Evolutionary conservation across 169 alveolate genomes (phyloP), one percentile per base, ranked within the genome.

Genomic region (Plasmodium relictum): DNA sequence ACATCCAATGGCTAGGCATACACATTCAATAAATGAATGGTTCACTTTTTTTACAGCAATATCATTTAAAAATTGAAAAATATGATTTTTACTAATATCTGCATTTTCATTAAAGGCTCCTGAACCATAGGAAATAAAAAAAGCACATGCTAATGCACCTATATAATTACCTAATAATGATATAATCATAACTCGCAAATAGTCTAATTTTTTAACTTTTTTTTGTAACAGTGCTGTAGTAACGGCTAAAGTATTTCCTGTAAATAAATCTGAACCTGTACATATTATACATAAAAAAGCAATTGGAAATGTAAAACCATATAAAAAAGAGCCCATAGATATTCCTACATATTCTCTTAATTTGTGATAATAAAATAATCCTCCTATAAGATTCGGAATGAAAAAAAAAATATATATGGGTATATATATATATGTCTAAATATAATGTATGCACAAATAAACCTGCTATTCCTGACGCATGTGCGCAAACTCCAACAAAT

Each of bases 251-350:
- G 94, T 88, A 61, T 94, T 94, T 66, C 96, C 93, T 1, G 96
- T 94, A 62, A 91, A 91, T n/a, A 94, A 88, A 92, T 94, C 96
- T n/a, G 95, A 58, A 0, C 96, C 96, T 22, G 96, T 92, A 69
- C 73, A 92, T 31, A 94, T 52, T 48, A 94, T 94, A 16, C 93
- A 88, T 12, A 92, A 41, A 72, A 94, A 93, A 2, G 96, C 96
- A 16, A 90, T 85, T 4, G 96, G 88, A 65, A 94, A 94, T 14
- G 93, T 89, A 41, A 94, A 73, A 16, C 95, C 94, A 70, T 92
- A 94, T 7, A 93, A 95, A 26, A 92, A 66, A 0, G 69, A 22
- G 31, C 91, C 66, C 73, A 83, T 39, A 0, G 91, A 83, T 14
- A 44, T 24, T 6, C 91, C 91, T 39, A 83, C 91, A 18, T 54